These are phyloP conservation scores for Rhynchosporium agropyri DNA, from an alignment of 2,329 filamentous ascomycete genomes.

Conservation along the genomic window DNA sequence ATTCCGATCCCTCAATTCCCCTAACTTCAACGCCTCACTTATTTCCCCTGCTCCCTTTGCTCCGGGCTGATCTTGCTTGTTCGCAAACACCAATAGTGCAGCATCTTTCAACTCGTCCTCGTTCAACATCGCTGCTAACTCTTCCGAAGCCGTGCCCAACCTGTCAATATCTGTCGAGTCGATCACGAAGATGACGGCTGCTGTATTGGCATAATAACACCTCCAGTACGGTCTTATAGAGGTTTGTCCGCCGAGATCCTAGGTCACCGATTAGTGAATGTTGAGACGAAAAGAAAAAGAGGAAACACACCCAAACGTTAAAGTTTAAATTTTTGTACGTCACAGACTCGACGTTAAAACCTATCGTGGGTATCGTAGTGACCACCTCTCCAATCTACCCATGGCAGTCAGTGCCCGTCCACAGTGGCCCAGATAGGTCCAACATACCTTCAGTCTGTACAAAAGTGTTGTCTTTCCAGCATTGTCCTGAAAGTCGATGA, in stretches of 20 bases:
- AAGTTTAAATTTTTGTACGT: slow-evolving; percentile 98
- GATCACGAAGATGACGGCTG: slow-evolving; percentile 97
- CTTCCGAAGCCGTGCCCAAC: slow-evolving; percentile 87
- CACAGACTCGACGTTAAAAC: slow-evolving; percentile 98
- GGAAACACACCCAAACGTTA: slow-evolving; percentile 84
- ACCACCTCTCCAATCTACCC: slow-evolving; percentile 93
- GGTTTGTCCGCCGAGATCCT: slow-evolving; percentile 97
- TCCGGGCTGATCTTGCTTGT: slow-evolving; percentile 98
- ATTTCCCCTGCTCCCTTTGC: slow-evolving; percentile 97
- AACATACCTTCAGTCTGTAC: slow-evolving; percentile 85
- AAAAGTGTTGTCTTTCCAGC: slow-evolving; percentile 96
- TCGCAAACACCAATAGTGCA: slow-evolving; percentile 90
- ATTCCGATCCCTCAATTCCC: slow-evolving; percentile 91
- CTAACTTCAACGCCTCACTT: slow-evolving; percentile 86
- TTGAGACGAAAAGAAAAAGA: slow-evolving; percentile 2
- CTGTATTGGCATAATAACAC: slow-evolving; percentile 99
- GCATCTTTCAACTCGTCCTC: slow-evolving; percentile 96
- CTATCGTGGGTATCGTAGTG: slow-evolving; percentile 98
- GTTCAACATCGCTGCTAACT: slow-evolving; percentile 91
- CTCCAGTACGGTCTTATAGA: slow-evolving; percentile 98
- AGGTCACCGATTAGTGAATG: slow-evolving; percentile 21
- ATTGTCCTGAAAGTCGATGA: slow-evolving; percentile 71
- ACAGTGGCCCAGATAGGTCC: neutral
- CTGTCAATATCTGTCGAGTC: slow-evolving; percentile 98
- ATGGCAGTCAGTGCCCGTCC: slow-evolving; percentile 23